A percentile compares a stretch with the other conserved stretches of the same genome.
These are phyloP conservation scores for Cercospora zeae-maydis DNA, from an alignment of 2,329 filamentous ascomycete species.

Conservation along the genomic window DNA sequence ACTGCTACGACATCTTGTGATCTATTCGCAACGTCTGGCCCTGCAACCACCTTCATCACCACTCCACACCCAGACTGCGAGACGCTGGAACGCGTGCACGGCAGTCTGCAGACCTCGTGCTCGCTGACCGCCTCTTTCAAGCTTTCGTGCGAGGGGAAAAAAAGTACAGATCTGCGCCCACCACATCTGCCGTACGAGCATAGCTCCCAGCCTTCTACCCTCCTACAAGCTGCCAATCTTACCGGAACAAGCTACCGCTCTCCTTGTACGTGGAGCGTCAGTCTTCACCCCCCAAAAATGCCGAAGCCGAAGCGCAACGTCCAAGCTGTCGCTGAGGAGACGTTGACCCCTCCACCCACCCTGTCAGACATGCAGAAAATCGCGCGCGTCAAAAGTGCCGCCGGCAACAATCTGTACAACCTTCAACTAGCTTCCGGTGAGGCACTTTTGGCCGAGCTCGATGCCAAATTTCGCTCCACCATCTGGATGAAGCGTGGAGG, in stretches of 20 bases:
- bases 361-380: slow-evolving; percentile 58
- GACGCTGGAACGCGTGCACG: not conserved
- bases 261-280: not conserved
- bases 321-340: slow-evolving; percentile 71
- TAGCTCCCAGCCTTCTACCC: slow-evolving; percentile 9
- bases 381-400: slow-evolving; percentile 73
- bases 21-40: not conserved
- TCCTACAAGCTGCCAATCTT: not conserved
- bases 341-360: slow-evolving; percentile 56
- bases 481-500: slow-evolving; percentile 91
- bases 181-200: slow-evolving; percentile 4
- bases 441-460: slow-evolving; percentile 72
- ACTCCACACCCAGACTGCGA: not conserved
- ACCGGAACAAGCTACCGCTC: not conserved
- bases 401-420: slow-evolving; percentile 85
- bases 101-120: not conserved
- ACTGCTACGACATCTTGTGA: slow-evolving; percentile 9
- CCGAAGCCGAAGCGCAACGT: slow-evolving; percentile 72
- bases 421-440: slow-evolving; percentile 67
- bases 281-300: slow-evolving; percentile 47
- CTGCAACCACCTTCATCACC: not conserved
- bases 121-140: slow-evolving; percentile 5
- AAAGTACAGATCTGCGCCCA: slow-evolving; percentile 8
- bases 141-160: not conserved
- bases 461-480: slow-evolving; percentile 79